Base-by-base conservation (phyloP, 306 rosid genomes). In the Acacia acuminata region DNA sequence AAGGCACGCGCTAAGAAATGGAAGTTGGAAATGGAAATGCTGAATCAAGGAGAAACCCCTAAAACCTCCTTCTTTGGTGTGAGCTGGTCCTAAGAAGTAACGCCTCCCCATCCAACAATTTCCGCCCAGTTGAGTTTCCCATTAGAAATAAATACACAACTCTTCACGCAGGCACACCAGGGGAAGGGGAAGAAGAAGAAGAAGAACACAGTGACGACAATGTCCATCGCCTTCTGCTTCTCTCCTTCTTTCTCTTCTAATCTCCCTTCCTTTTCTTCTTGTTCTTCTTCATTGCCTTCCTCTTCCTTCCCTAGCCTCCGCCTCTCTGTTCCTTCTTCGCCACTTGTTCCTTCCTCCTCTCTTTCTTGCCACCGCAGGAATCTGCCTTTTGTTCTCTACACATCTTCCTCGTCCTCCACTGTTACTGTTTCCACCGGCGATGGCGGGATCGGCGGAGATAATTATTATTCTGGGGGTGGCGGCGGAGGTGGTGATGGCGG, bases 191-290 rank as follows among this genome's bases (percentile, higher is more conserved):
- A 73, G 73, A 5, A 50, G 73, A 5, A 50, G n/a, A 16, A 14
- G n/a, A 6, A 68, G 44, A 20, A 2, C 8, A 3, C 56, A 64
- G 17, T 10, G 2, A 65, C 15, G 27, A 71, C 89, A 77, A 96
- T 96, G 98, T 82, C 99, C 82, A 85, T 94, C 81, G 85, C 97
- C 71, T 83, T 91, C 82, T 85, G 85, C 84, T 84, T 86, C 81
- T 24, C 42, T 74, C 88, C 92, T 19, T 64, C 88, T 3, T 44
- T 7, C 42, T 87, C 12, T 10, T 43, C 47, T 43, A 38, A 38
- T 38, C 42, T 38, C 42, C 6, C 91, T n/a, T 63, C 88, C 12
- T 10, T 10, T 30, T 55, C 68, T 51, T 24, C 76, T 30, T 55
- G 55, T 51, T 24, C 76, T 16, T 83, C 80, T 32, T 83, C 79